Percentiles rank a stretch among this genome's conserved stretches.
Conservation (phyloP, 768 basidiomycete genomes). For the Termitomyces sp. region DNA sequence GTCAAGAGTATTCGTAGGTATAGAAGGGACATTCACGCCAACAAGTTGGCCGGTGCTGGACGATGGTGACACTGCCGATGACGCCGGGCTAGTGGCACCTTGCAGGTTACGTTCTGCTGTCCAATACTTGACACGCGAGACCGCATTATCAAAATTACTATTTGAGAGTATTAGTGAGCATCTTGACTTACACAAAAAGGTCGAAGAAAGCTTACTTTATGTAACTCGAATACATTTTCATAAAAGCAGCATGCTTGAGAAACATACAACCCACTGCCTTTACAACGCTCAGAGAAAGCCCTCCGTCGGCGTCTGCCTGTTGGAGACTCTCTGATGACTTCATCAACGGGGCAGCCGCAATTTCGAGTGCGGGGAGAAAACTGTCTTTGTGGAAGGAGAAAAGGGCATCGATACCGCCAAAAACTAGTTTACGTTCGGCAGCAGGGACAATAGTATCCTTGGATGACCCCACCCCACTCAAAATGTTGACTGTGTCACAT, state of each 20-base stretch:
- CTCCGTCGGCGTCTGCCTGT: constrained; percentile 63
- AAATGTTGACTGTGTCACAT: constrained; percentile 58
- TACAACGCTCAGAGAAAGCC: constrained; percentile 68
- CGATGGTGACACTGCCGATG: constrained; percentile 46
- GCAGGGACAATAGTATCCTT: constrained; percentile 85
- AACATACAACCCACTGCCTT: constrained; percentile 85
- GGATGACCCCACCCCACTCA: constrained; percentile 62
- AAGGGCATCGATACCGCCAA: constrained; percentile 83
- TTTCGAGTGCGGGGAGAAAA: constrained; percentile 87
- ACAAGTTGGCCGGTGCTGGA: constrained; percentile 59
- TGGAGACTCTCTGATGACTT: constrained; percentile 35
- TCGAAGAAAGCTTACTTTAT: constrained; percentile 70
- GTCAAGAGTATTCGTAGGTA: constrained; percentile 35
- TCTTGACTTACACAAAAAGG: constrained; percentile 2
- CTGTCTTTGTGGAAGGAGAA: constrained; percentile 91
- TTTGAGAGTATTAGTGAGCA: not conserved
- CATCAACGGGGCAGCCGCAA: constrained; percentile 67
- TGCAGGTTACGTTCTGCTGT: constrained; percentile 46
- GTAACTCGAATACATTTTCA: constrained; percentile 98
- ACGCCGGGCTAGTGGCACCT: constrained; percentile 30
- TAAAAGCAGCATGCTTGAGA: constrained; percentile 91
- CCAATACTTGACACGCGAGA: constrained; percentile 87
- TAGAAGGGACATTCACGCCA: constrained; percentile 48
- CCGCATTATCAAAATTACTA: constrained; percentile 92
- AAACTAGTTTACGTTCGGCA: constrained; percentile 85